Conservation (phyloP, 106 monocot genomes). For the Apostasia ramifera region DNA sequence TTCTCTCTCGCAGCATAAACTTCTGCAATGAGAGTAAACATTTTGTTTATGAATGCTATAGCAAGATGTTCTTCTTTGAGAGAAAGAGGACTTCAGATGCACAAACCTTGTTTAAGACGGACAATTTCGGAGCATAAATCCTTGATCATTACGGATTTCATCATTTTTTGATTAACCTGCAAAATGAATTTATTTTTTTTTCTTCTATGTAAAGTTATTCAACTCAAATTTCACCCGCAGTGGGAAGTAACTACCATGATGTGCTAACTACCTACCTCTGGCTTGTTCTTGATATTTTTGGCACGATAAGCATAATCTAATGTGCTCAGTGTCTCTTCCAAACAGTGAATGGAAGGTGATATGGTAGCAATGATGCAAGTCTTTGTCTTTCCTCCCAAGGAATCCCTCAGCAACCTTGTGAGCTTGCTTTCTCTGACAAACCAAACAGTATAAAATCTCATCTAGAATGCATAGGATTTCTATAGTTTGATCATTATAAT, state of each 20-base stretch:
- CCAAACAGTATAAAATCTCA: slow-evolving; percentile 3
- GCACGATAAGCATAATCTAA: slow-evolving; percentile 91
- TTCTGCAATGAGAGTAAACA: slow-evolving; percentile 29
- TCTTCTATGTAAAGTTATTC: too few species aligned
- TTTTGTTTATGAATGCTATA: background rate
- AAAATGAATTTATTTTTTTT: background rate
- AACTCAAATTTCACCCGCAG: background rate
- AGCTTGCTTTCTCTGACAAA: slow-evolving; percentile 82
- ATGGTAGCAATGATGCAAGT: slow-evolving; percentile 95
- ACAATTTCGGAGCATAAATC: slow-evolving; percentile 84
- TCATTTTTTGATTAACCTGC: slow-evolving; percentile 90
- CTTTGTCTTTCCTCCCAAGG: slow-evolving; percentile 91
- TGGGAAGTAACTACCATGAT: background rate
- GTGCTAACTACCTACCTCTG: slow-evolving; percentile 40
- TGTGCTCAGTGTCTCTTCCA: slow-evolving; percentile 88
- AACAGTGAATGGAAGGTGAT: slow-evolving; percentile 77
- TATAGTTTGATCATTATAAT: too few species aligned
- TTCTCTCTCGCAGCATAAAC: slow-evolving; percentile 77
- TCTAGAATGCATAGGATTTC: background rate
- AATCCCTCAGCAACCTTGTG: slow-evolving; percentile 88
- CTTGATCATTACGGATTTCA: slow-evolving; percentile 85
- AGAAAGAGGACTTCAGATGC: background rate
- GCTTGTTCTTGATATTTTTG: slow-evolving; percentile 87
- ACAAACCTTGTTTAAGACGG: slow-evolving; percentile 80
- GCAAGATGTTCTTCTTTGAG: background rate